phyloP scores from a whole-genome alignment of 129 eudicot species.

The Gnaphalium uliginosum region DNA sequence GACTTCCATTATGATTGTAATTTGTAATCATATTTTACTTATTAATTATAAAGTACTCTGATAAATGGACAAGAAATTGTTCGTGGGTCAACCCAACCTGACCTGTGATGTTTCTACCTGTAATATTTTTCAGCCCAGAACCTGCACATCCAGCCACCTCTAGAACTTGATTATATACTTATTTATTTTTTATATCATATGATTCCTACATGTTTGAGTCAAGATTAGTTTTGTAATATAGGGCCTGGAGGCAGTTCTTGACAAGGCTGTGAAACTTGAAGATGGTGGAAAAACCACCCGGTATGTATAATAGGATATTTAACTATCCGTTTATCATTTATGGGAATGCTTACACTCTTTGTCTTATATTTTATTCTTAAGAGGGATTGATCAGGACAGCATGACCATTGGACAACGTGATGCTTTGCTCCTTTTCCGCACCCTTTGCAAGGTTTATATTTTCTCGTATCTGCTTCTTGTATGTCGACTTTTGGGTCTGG shows the following conservation, averaged over 20 bases:
- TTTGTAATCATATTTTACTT: neutral
- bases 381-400: constrained; percentile 87
- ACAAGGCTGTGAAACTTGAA: constrained; percentile 98
- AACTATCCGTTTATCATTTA: constrained; percentile 2
- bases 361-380: constrained; percentile 26
- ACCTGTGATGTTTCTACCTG: neutral
- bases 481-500: constrained; percentile 17
- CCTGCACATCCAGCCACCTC: neutral
- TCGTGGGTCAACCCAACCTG: neutral
- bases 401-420: constrained; percentile 91
- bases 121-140: no score
- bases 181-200: constrained; percentile 1
- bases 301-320: constrained; percentile 31
- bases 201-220: constrained; percentile 13
- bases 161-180: neutral
- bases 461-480: constrained; percentile 19
- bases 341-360: constrained; percentile 13
- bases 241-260: constrained; percentile 99
- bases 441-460: constrained; percentile 89
- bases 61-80: neutral
- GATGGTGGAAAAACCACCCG: constrained; percentile 79
- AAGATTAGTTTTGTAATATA: constrained; percentile 33
- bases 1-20: neutral
- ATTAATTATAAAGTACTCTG: neutral
- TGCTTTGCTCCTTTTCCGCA: constrained; percentile 89